Evolutionary conservation across 768 basidiomycete species (phyloP), one percentile per base, ranked within the genome.

Genomic region (Lyophyllum semitale): DNA sequence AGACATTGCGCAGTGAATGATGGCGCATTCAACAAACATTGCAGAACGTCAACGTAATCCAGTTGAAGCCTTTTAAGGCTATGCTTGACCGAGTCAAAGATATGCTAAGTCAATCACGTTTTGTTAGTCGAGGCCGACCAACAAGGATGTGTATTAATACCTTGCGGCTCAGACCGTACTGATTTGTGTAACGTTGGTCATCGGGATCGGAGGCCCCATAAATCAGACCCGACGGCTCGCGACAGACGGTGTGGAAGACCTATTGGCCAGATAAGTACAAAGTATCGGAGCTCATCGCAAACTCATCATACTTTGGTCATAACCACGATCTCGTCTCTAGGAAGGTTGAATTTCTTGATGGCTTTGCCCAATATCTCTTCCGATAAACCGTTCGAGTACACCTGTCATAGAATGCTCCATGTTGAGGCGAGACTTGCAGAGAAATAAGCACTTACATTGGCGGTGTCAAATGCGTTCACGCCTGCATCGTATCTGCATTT

Each of bases 301-400:
- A 32, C 30, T 12, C 12, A 32, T 32, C 30, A 32, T n/a, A n/a
- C n/a, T n/a, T n/a, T n/a, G n/a, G 90, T 90, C 76, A 91, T 79
- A 17, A 92, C 80, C 15, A 93, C 89, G 41, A 91, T 83, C 58
- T 86, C 82, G 15, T 88, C 86, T 1, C 90, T 81, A n/a, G 88
- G 88, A 13, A 89, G 74, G 20, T 84, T 67, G 59, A 82, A 76
- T 57, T 83, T 64, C 63, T 86, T 87, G 71, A 93, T 84, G 2
- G 84, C 88, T 60, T 87, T 85, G 11, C 89, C 89, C 20, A 89
- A 73, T 49, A 89, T 77, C 38, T 79, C 63, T 64, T 91, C 90
- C 0, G 84, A 85, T 7, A 73, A 68, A 1, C 87, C 87, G 59
- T 87, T 83, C 0, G 84, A 86, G 63, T 89, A 90, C 0, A 78